Conservation (phyloP, 163 green algal species). For the Chlamydomonas reinhardtii region DNA sequence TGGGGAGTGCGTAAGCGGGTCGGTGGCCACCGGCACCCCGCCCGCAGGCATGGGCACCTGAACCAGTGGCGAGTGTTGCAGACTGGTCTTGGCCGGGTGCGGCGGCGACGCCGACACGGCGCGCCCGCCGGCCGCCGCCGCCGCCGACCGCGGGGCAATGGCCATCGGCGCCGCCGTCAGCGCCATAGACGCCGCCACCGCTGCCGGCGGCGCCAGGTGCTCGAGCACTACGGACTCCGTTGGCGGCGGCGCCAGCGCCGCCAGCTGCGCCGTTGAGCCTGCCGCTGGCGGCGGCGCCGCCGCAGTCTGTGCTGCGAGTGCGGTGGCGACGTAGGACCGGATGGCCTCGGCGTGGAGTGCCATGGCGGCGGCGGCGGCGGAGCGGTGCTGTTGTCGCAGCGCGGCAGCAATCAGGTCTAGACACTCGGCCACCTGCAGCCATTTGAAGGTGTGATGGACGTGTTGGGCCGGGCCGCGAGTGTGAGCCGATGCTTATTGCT, state of each 20-base stretch:
- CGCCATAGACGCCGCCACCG: not conserved
- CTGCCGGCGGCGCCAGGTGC: not conserved
- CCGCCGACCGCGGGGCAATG: not conserved
- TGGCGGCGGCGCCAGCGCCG: not conserved
- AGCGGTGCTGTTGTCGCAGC: slow-evolving; percentile 2
- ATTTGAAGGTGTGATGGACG: too few relatives aligned
- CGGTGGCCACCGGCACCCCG: not conserved
- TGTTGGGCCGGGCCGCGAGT: too few relatives aligned
- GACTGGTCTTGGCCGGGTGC: not conserved
- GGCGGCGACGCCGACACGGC: too few relatives aligned
- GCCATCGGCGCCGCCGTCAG: not conserved
- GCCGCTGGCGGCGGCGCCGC: not conserved
- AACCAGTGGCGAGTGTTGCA: slow-evolving; percentile 8
- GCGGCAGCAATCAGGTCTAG: slow-evolving; percentile 19
- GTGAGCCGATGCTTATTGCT: too few relatives aligned
- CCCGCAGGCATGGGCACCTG: slow-evolving; percentile 8
- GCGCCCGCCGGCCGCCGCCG: not conserved
- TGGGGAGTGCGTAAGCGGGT: not conserved
- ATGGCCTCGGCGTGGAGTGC: slow-evolving; percentile 24
- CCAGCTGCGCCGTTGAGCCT: not conserved
- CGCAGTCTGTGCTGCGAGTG: not conserved
- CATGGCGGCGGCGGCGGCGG: not conserved
- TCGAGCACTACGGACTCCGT: slow-evolving; percentile 8
- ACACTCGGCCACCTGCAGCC: slow-evolving; percentile 28
- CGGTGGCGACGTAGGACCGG: not conserved